Base-by-base conservation (phyloP, 176 grass and related monocot genomes). In the Elymus sibiricus region DNA sequence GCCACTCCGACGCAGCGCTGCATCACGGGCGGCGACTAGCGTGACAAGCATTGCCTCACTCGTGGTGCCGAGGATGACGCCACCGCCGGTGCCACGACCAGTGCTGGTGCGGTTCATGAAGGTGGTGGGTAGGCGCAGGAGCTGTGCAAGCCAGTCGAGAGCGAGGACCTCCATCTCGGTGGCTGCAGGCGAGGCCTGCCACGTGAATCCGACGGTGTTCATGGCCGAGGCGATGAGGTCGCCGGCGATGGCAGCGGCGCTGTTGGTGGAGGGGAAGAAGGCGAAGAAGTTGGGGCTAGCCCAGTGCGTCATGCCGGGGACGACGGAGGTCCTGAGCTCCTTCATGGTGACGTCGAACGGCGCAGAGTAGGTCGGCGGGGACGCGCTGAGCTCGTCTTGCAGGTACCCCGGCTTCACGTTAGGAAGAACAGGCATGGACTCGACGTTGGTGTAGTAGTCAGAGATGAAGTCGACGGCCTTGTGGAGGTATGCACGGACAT, bases 271-370 rank as follows among this genome's bases (percentile, higher is more conserved):
- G 6, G 71, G 71, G 25, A 74, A 74, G 71, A 74, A 74, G 24
- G 71, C 71, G 7, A 74, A 74, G 42, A 74, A 74, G 71, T 74
- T 74, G 71, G 71, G 71, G 42, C 71, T 74, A 4, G 71, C 71
- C 71, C 71, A 74, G 25, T 74, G 71, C 71, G 71, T 74, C 71
- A 49, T 74, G 42, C 71, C 42, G 13, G 71, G 71, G 14, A 74
- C 71, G 14, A 74, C 71, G 3, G 71, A 74, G 7, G 71, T 74
- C 71, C 42, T 74, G 71, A 74, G 71, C 24, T 74, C 71, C 71
- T 74, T 49, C 71, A 74, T 74, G 7, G 42, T 49, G 42, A 74
- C 42, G 7, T 74, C 71, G 8, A 74, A 74, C 0, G 71, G 42
- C 16, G 71, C 40, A 1, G 71, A 49, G 42, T 74, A 49, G 0